Percentiles rank a stretch among this genome's conserved stretches.
These are phyloP conservation scores for Arthrobotrys megalospora DNA, from an alignment of 2,329 filamentous ascomycete species.

Conservation along the genomic window DNA sequence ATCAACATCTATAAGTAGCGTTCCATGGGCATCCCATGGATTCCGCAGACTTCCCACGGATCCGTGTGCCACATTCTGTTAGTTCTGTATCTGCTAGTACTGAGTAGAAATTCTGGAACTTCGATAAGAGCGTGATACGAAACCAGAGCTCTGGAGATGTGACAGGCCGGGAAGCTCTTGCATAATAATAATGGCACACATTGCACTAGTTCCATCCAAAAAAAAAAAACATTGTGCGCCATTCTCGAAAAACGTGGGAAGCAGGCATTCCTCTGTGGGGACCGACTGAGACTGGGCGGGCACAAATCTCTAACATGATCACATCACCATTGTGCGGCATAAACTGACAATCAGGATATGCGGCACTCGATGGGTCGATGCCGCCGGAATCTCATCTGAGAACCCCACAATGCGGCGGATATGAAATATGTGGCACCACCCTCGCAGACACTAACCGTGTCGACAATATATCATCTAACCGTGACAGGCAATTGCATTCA, in stretches of 20 bases:
- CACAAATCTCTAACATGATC: too few species aligned
- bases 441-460: constrained; percentile 6
- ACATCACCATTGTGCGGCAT: not conserved
- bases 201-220: constrained; percentile 11
- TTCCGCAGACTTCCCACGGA: not conserved
- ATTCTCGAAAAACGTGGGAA: constrained; percentile 47
- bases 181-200: constrained; percentile 26
- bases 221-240: constrained; percentile 26
- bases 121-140: constrained; percentile 18
- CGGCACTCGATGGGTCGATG: constrained; percentile 11
- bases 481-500: constrained; percentile 51
- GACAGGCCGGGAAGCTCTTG: constrained; percentile 28
- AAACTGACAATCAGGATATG: constrained; percentile 3
- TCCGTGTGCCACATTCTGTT: constrained; percentile 1
- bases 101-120: not conserved
- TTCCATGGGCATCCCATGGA: not conserved
- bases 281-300: constrained; percentile 20
- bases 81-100: constrained; percentile 6
- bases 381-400: constrained; percentile 38
- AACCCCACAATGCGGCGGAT: constrained; percentile 51
- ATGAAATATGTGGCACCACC: constrained; percentile 40
- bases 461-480: constrained; percentile 30
- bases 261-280: constrained; percentile 38
- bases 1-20: constrained; percentile 1
- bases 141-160: constrained; percentile 38